A percentile compares a stretch with the other conserved stretches of the same genome.
These are phyloP conservation scores for Zymoseptoria ardabiliae DNA, from an alignment of 2,329 filamentous ascomycete genomes.

Conservation along the genomic window DNA sequence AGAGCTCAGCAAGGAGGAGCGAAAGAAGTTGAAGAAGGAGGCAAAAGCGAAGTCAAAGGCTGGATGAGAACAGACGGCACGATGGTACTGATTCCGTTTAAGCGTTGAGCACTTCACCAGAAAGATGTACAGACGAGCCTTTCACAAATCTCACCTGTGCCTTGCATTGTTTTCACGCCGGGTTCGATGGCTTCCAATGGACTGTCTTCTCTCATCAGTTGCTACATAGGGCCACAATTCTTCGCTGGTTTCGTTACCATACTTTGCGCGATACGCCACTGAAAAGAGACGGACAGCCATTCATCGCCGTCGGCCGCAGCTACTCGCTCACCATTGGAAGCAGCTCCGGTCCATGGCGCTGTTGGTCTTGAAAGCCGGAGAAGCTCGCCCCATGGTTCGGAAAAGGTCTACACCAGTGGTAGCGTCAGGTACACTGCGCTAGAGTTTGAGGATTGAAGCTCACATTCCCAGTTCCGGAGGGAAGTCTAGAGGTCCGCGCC, in stretches of 20 bases:
- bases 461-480: neutral
- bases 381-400: neutral
- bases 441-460: neutral
- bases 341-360: too few relatives aligned
- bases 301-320: too few relatives aligned
- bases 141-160: neutral
- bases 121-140: neutral
- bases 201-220: too few relatives aligned
- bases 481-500: neutral
- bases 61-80: neutral
- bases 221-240: too few relatives aligned
- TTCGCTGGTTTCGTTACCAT: too few relatives aligned
- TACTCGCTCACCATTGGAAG: too few relatives aligned
- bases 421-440: neutral
- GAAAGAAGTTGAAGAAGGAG: conserved; percentile 27
- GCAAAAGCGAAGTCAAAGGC: conserved; percentile 30
- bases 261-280: too few relatives aligned
- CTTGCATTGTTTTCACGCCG: too few relatives aligned
- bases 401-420: neutral
- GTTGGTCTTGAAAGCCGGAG: too few relatives aligned
- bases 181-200: too few relatives aligned
- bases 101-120: too few relatives aligned
- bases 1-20: conserved; percentile 26
- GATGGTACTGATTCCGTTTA: neutral
- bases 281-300: too few relatives aligned